Conservation (phyloP, 1,284 basidiomycete genomes). For the Xerocomus minutiporus region DNA sequence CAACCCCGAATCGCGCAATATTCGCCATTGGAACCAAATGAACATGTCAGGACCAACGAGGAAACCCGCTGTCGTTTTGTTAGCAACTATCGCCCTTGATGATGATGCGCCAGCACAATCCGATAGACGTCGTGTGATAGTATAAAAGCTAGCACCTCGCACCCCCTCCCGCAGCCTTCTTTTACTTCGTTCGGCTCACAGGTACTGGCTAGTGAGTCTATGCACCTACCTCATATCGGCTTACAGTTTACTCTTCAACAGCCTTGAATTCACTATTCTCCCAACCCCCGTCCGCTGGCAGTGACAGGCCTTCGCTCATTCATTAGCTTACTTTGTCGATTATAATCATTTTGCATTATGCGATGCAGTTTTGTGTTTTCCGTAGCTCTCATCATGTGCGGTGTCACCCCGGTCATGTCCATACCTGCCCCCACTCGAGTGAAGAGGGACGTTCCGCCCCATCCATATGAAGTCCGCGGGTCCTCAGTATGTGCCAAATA, state of each 20-base stretch:
- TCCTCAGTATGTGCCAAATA: too few species aligned
- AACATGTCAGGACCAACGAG: neutral
- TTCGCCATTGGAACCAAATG: neutral
- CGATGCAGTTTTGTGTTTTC: constrained; percentile 1
- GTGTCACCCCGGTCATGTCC: constrained; percentile 5
- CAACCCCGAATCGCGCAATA: neutral
- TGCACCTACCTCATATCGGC: neutral
- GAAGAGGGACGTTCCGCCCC: neutral
- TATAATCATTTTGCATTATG: constrained; percentile 7
- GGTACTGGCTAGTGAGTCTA: neutral
- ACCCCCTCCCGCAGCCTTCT: neutral
- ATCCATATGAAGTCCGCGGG: too few species aligned
- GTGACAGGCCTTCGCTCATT: constrained; percentile 5
- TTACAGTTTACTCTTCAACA: neutral
- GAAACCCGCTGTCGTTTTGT: neutral
- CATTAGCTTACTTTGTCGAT: neutral
- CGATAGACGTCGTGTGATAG: neutral
- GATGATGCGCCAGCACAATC: neutral
- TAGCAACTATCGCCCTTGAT: neutral
- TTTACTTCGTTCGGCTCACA: neutral
- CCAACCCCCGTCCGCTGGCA: neutral
- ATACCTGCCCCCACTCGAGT: neutral
- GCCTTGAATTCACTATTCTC: neutral
- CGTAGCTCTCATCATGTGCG: neutral
- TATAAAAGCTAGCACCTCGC: neutral